Evolutionary conservation across 1,284 basidiomycete species (phyloP), one percentile per base, ranked within the genome.

Genomic region (Trametes pubescens): DNA sequence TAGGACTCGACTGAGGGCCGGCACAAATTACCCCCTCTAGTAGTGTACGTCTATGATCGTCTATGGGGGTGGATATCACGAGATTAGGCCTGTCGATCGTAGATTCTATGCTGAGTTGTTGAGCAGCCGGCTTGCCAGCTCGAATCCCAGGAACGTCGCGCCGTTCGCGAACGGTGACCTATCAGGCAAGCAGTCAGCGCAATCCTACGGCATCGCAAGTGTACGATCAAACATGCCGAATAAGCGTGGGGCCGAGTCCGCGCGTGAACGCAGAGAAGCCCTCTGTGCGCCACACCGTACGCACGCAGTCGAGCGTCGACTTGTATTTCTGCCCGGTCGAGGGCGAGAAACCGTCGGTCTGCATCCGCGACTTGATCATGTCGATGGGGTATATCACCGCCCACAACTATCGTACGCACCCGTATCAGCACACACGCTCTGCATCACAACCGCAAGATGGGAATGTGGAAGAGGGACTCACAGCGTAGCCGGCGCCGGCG

Each of bases 291-390:
- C 90, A 96, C 18, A 95, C 90, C 65, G 89, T 92, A 43, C 86
- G 85, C 43, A 93, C 87, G 71, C 95, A 98, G 75, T 98, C 91
- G 37, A 93, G 68, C 11, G 93, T 87, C 13, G 92, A 92, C 46
- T 82, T 84, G 81, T 96, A 99, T 75, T 92, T 92, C 71, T 92
- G 88, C 43, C 90, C 91, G 60, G 88, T 88, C 22, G 86, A 77
- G 7, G 86, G 81, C 48, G 87, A 84, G 74, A 96, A 93, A 0
- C 91, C 91, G 74, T 99, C 97, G 0, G 96, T 98, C 80, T 99
- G 97, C 82, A 98, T 91, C 61, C 95, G 89, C 32, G 92, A 94
- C 77, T 99, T 99, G 76, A 98, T 89, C 85, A 98, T 94, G 78
- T 97, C 96, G 76, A 95, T 90, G 9, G 94, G 94, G 80, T 96